These are phyloP conservation scores for Leccinum olivaceopallidum DNA, from an alignment of 768 basidiomycete genomes.

Conservation along the genomic window DNA sequence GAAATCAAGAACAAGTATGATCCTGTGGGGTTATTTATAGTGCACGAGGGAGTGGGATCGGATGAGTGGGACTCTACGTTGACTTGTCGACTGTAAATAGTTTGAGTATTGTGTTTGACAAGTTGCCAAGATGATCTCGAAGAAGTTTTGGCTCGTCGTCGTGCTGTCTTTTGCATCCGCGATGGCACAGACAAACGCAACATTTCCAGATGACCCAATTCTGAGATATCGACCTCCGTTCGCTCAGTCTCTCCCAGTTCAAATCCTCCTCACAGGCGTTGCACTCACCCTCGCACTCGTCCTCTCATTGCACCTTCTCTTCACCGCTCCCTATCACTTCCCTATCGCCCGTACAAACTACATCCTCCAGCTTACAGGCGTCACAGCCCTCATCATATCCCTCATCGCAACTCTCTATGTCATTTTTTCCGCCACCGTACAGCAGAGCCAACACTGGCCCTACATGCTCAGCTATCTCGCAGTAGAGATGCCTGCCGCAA, in stretches of 20 bases:
- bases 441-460: slow-evolving; percentile 80
- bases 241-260: slow-evolving; percentile 86
- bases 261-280: slow-evolving; percentile 84
- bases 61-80: no score
- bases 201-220: slow-evolving; percentile 62
- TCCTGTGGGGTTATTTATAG: no score
- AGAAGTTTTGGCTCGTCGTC: background rate
- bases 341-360: slow-evolving; percentile 93
- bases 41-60: no score
- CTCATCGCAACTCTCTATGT: slow-evolving; percentile 77
- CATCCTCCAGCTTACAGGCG: slow-evolving; percentile 82
- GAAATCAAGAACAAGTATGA: background rate
- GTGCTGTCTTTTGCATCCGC: slow-evolving; percentile 8
- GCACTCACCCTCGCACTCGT: slow-evolving; percentile 82
- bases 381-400: slow-evolving; percentile 75
- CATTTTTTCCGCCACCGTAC: slow-evolving; percentile 57
- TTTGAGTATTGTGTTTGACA: slow-evolving; percentile 19
- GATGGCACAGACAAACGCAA: slow-evolving; percentile 22
- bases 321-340: slow-evolving; percentile 96
- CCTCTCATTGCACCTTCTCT: slow-evolving; percentile 88
- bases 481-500: slow-evolving; percentile 53
- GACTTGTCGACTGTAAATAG: no score
- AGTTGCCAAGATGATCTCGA: slow-evolving; percentile 1
- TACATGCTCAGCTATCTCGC: slow-evolving; percentile 95
- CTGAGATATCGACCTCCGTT: slow-evolving; percentile 77